Evolutionary conservation across 805 yeast species (phyloP).

Genomic region (Wickerhamomyces queroliae): DNA sequence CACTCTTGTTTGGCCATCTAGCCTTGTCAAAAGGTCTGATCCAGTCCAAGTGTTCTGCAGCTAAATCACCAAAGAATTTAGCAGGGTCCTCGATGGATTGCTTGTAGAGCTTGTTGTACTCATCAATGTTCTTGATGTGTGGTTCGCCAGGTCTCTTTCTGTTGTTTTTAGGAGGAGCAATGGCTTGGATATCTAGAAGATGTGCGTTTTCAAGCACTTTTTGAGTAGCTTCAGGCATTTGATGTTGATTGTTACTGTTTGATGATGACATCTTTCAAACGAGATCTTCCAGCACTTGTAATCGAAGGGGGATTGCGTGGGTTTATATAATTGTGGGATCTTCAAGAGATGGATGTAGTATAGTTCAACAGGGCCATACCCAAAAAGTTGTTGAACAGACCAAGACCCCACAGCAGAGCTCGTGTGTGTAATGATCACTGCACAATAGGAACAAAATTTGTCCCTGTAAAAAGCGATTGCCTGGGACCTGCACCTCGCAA

Average conservation of each 20-base stretch:
- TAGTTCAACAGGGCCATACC: too few species aligned
- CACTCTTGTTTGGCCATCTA: conserved; percentile 32
- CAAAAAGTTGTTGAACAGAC: too few species aligned
- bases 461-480: too few species aligned
- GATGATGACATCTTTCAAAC: background rate
- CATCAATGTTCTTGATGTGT: conserved; percentile 36
- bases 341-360: too few species aligned
- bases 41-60: conserved; percentile 74
- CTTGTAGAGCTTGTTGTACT: conserved; percentile 67
- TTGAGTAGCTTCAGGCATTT: conserved; percentile 16
- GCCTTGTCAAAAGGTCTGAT: conserved; percentile 74
- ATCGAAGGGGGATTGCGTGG: too few species aligned
- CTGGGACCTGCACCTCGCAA: too few species aligned
- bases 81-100: conserved; percentile 81
- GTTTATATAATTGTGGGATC: too few species aligned
- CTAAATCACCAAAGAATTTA: conserved; percentile 74
- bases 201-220: conserved; percentile 25
- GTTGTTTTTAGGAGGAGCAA: conserved; percentile 18
- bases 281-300: too few species aligned
- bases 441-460: too few species aligned
- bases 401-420: too few species aligned
- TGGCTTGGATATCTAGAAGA: conserved; percentile 22
- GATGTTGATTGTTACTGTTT: background rate
- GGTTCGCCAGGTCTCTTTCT: conserved; percentile 20
- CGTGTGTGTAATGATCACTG: too few species aligned